phyloP scores from a whole-genome alignment of 768 basidiomycete species.

The Termitomyces sp. region DNA sequence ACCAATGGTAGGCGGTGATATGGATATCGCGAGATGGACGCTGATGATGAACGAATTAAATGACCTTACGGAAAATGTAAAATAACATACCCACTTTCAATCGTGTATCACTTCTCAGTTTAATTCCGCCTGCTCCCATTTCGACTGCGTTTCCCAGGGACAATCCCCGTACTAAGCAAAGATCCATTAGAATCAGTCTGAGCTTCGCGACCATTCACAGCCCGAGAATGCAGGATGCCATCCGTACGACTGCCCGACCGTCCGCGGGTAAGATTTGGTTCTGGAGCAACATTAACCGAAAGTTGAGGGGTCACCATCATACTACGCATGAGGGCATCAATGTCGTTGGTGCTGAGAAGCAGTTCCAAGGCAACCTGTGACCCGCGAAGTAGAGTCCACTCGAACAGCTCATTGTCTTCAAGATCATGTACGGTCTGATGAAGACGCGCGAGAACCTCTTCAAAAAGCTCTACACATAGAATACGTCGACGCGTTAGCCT shows the following conservation, averaged over 20 bases:
- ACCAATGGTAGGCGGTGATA: constrained; percentile 1
- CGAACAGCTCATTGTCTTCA: constrained; percentile 49
- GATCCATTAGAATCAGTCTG: constrained; percentile 12
- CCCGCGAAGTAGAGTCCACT: constrained; percentile 44
- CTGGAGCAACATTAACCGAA: constrained; percentile 9
- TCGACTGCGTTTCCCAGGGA: constrained; percentile 22
- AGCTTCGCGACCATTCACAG: constrained; percentile 25
- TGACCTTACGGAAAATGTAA: not conserved
- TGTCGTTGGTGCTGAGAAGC: constrained; percentile 42
- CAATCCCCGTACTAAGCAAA: constrained; percentile 9
- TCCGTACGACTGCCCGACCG: constrained; percentile 16
- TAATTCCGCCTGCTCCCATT: constrained; percentile 20
- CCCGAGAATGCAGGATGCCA: constrained; percentile 32
- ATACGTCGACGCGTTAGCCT: not conserved
- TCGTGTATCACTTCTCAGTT: not conserved
- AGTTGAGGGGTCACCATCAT: constrained; percentile 45
- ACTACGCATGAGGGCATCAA: constrained; percentile 49
- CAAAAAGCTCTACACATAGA: constrained; percentile 27
- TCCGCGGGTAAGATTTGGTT: constrained; percentile 3
- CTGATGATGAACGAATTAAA: not conserved
- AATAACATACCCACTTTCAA: constrained; percentile 3
- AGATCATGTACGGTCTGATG: constrained; percentile 37
- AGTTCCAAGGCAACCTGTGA: constrained; percentile 44
- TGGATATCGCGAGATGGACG: not conserved
- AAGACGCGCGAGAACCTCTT: constrained; percentile 37